A percentile compares a stretch with the other conserved stretches of the same genome.
phyloP scores from a whole-genome alignment of 1,139 yeast genomes.

The Yamadazyma buinensis region DNA sequence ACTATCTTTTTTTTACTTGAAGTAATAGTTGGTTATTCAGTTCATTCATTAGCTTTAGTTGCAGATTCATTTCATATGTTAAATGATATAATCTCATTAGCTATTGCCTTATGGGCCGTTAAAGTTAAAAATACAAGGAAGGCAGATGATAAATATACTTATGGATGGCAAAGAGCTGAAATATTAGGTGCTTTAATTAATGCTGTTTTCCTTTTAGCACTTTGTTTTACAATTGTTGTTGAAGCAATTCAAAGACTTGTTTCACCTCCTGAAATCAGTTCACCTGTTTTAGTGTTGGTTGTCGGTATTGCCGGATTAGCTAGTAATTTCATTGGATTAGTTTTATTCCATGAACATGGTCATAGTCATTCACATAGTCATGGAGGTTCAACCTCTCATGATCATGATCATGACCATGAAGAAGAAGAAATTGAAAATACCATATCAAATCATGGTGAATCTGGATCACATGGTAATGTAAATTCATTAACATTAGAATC shows the following conservation, averaged over 20 bases:
- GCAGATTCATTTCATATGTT: constrained; percentile 98
- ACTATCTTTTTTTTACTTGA: constrained; percentile 82
- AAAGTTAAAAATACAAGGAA: constrained; percentile 77
- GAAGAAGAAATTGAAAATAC: no score
- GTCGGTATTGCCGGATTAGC: constrained; percentile 83
- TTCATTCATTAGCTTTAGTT: constrained; percentile 85
- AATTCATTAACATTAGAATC: constrained; percentile 6
- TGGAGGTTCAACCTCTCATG: constrained; percentile 34
- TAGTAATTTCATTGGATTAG: constrained; percentile 79
- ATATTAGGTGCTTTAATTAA: constrained; percentile 90
- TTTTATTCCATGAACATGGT: constrained; percentile 90
- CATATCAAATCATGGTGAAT: background rate
- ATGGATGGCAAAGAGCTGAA: constrained; percentile 97
- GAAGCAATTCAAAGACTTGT: constrained; percentile 91
- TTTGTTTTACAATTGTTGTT: constrained; percentile 86
- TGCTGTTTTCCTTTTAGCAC: constrained; percentile 87
- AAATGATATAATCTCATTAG: constrained; percentile 84
- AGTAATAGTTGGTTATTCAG: constrained; percentile 79
- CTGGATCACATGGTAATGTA: background rate
- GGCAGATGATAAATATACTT: constrained; percentile 86
- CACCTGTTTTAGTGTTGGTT: constrained; percentile 72
- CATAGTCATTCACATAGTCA: constrained; percentile 53
- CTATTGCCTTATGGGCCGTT: constrained; percentile 97
- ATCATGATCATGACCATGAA: constrained; percentile 52
- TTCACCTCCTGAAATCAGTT: constrained; percentile 72